These are phyloP conservation scores for Trichophyton equinum DNA, from an alignment of 2,329 filamentous ascomycete genomes.

Conservation along the genomic window DNA sequence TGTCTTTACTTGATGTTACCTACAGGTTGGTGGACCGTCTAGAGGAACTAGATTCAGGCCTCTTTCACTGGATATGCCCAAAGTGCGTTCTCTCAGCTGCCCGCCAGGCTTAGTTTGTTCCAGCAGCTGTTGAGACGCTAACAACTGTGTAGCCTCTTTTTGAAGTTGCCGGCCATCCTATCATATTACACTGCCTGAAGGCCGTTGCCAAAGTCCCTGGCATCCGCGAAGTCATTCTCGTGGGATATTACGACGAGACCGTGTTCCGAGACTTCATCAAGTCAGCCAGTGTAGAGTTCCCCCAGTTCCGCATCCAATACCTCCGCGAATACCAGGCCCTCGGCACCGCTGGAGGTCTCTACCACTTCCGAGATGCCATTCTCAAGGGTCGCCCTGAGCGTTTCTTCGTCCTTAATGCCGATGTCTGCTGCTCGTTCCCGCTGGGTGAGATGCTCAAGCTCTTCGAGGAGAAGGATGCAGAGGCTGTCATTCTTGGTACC, in stretches of 20 bases:
- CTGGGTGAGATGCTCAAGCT: slow-evolving; percentile 89
- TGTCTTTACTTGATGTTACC: neutral
- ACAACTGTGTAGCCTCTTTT: slow-evolving; percentile 62
- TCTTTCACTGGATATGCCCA: slow-evolving; percentile 87
- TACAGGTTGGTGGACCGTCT: slow-evolving; percentile 83
- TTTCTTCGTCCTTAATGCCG: slow-evolving; percentile 94
- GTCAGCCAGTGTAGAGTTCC: slow-evolving; percentile 71
- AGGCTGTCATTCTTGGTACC: slow-evolving; percentile 91
- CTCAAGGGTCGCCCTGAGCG: slow-evolving; percentile 89
- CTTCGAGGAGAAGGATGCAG: slow-evolving; percentile 88
- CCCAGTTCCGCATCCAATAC: slow-evolving; percentile 82
- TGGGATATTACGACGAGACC: slow-evolving; percentile 96
- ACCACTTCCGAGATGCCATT: slow-evolving; percentile 98
- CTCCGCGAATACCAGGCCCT: slow-evolving; percentile 94
- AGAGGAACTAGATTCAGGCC: slow-evolving; percentile 92
- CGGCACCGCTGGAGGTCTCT: slow-evolving; percentile 89
- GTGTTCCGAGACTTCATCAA: slow-evolving; percentile 99
- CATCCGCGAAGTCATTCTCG: slow-evolving; percentile 92
- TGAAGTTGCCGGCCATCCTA: slow-evolving; percentile 94
- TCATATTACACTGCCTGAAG: slow-evolving; percentile 94
- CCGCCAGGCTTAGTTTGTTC: neutral
- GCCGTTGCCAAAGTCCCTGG: slow-evolving; percentile 81
- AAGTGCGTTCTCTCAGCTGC: slow-evolving; percentile 44
- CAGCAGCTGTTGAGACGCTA: slow-evolving; percentile 8
- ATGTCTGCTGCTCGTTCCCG: slow-evolving; percentile 98